Conservation (phyloP, 768 basidiomycete genomes). For the Boletellus sp. region DNA sequence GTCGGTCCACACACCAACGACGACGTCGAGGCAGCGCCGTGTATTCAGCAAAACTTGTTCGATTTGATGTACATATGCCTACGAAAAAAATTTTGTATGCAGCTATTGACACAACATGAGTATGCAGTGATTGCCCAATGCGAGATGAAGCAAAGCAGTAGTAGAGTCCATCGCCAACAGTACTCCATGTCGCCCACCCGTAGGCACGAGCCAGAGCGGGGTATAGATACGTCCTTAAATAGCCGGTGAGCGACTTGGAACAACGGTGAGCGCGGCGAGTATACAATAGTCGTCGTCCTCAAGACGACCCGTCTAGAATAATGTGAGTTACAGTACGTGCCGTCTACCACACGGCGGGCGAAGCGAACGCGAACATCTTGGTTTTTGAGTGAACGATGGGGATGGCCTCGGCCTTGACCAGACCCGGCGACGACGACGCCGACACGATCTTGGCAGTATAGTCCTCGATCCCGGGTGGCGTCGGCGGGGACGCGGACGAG, state of each 20-base stretch:
- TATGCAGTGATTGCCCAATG: constrained; percentile 28
- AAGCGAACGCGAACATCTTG: constrained; percentile 64
- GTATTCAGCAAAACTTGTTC: constrained; percentile 30
- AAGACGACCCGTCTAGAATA: constrained; percentile 29
- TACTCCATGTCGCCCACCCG: constrained; percentile 27
- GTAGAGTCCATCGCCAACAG: constrained; percentile 13
- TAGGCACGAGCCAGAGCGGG: constrained; percentile 13
- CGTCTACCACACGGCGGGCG: constrained; percentile 57
- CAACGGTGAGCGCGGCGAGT: constrained; percentile 10
- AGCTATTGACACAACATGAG: constrained; percentile 37
- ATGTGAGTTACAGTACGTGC: constrained; percentile 17
- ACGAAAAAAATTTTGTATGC: constrained; percentile 29
- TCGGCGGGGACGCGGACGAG: constrained; percentile 59
- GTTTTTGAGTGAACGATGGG: constrained; percentile 40
- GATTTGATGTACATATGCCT: constrained; percentile 35
- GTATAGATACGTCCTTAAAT: constrained; percentile 37
- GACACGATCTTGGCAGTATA: constrained; percentile 45
- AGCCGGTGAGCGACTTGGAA: constrained; percentile 11
- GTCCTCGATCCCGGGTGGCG: constrained; percentile 52
- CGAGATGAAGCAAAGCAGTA: constrained; percentile 25
- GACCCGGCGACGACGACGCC: constrained; percentile 36
- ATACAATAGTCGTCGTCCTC: constrained; percentile 28
- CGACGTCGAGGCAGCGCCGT: neutral
- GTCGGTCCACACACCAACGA: neutral
- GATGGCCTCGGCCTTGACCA: constrained; percentile 20